Conservation (phyloP, 495 filamentous ascomycete species). For the Aspergillus hancockii region DNA sequence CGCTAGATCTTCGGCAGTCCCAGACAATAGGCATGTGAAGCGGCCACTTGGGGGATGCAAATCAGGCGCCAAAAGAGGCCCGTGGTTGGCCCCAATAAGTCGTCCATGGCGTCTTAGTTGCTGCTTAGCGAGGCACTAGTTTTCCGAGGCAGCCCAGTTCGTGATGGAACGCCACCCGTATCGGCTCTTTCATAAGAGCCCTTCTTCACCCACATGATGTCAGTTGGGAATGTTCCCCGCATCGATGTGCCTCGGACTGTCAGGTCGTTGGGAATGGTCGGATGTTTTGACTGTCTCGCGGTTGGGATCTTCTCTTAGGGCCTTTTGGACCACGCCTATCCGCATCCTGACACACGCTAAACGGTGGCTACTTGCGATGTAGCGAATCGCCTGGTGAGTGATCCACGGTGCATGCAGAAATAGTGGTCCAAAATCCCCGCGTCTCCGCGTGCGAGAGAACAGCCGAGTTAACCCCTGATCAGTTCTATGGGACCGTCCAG, state of each 20-base stretch:
- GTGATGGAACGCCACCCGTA: neutral
- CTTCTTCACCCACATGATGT: neutral
- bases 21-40: constrained; percentile 5
- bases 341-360: neutral
- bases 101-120: neutral
- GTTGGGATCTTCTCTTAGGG: neutral
- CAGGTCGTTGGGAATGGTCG: neutral
- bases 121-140: neutral
- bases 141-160: neutral
- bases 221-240: neutral
- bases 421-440: neutral
- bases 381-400: neutral
- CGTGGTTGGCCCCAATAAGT: neutral
- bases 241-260: neutral
- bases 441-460: neutral
- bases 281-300: neutral
- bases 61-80: neutral
- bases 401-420: constrained; percentile 1
- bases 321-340: neutral
- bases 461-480: neutral
- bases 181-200: neutral
- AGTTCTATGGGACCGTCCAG: neutral
- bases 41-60: neutral
- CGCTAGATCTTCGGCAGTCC: neutral
- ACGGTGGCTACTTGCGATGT: neutral